A percentile compares a stretch with the other conserved stretches of the same genome.
These are phyloP conservation scores for Panaeolus papilionaceus DNA, from an alignment of 768 basidiomycete species.

Conservation along the genomic window DNA sequence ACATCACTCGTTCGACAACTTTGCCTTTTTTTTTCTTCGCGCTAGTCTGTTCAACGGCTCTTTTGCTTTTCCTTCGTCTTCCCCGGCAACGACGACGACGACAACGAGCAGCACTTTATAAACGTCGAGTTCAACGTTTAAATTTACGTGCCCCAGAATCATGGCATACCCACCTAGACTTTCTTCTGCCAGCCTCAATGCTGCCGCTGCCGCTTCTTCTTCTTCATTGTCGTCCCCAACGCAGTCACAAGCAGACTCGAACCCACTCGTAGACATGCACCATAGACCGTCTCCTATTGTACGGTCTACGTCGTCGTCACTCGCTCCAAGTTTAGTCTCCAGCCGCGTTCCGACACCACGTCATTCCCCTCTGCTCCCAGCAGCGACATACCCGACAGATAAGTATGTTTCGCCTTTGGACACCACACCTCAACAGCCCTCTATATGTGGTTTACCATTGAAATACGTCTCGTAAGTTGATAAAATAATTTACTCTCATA, in stretches of 20 bases:
- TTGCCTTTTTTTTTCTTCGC: background rate
- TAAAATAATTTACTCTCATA: background rate
- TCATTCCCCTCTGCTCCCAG: constrained; percentile 57
- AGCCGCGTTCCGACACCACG: constrained; percentile 45
- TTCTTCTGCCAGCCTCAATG: constrained; percentile 9
- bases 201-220: constrained; percentile 2
- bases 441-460: constrained; percentile 72
- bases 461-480: constrained; percentile 82
- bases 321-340: constrained; percentile 40
- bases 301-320: constrained; percentile 57
- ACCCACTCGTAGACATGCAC: constrained; percentile 52
- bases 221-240: constrained; percentile 4
- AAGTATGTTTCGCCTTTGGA: constrained; percentile 38
- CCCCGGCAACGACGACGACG: constrained; percentile 8
- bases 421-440: constrained; percentile 46
- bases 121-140: background rate
- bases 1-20: constrained; percentile 11
- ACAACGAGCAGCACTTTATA: background rate
- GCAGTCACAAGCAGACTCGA: constrained; percentile 3
- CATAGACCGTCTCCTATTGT: constrained; percentile 63
- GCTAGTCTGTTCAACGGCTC: background rate
- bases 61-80: constrained; percentile 1
- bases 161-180: constrained; percentile 11
- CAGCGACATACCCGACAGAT: constrained; percentile 46
- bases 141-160: background rate